Percentiles rank a stretch among this genome's conserved stretches.
Conservation (phyloP, 306 rosid species). For the Acacia confusa region DNA sequence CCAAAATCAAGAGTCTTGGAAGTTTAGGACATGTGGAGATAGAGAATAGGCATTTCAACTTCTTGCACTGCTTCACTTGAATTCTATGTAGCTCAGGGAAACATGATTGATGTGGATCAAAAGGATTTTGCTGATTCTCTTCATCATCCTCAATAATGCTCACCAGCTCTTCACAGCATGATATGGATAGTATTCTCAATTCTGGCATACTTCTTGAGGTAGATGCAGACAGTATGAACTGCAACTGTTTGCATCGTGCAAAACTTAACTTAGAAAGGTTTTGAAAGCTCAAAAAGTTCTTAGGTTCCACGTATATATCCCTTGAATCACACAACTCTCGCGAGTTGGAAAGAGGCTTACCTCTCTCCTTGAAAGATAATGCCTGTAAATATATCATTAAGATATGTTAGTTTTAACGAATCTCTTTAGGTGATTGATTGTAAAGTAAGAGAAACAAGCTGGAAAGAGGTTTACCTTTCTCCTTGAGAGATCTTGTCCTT, state of each 20-base stretch:
- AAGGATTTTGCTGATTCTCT: background rate
- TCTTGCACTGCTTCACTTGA: background rate
- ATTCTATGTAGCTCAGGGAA: background rate
- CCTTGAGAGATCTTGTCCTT: background rate
- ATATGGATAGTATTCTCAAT: background rate
- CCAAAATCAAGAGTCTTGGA: background rate
- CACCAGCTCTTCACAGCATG: background rate
- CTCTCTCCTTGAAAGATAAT: background rate
- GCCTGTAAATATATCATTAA: background rate
- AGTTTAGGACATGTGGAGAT: background rate
- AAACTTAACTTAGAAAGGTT: background rate
- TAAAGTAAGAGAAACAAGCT: background rate
- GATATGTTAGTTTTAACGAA: background rate
- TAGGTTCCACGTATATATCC: background rate
- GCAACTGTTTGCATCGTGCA: slow-evolving; percentile 5
- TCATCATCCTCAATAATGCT: slow-evolving; percentile 3
- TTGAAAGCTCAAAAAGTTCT: background rate
- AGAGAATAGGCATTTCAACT: background rate
- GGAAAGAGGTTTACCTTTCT: background rate
- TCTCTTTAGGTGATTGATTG: background rate
- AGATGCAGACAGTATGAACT: background rate
- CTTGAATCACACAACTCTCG: background rate
- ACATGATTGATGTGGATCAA: background rate
- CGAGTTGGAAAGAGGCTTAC: background rate
- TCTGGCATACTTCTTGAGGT: background rate